Evolutionary conservation across 176 grass and related monocot species (phyloP), one percentile per base, ranked within the genome.

Genomic region (Oryza punctata): DNA sequence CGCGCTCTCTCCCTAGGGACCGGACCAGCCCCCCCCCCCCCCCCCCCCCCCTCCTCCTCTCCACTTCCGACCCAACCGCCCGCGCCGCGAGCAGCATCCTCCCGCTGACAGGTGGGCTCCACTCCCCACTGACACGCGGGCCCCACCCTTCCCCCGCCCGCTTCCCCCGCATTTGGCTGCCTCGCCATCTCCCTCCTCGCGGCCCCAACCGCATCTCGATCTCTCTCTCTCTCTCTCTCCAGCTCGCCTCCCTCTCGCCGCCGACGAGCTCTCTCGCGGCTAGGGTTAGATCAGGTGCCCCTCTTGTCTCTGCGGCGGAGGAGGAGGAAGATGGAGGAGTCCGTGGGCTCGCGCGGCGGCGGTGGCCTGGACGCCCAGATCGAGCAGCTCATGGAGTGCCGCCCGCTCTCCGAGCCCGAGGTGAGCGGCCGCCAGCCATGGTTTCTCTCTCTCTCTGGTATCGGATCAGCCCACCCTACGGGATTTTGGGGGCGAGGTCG

Each of bases 311-410:
- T 14, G 49, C 7, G 5, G 27, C 18, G 45, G 46, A 8, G 23
- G 37, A 2, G 82, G 50, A 52, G 75, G 15, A 16, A 12, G 16
- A 87, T 87, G 85, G 78, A 81, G 85, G 71, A 76, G 12, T 50
- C 47, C 27, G 47, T 65, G 10, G 70, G 24, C 21, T 87, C 35
- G 33, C 70, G 65, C 23, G 63, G 70, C 18, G 24, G 76, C 59
- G 89, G 89, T 5, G 84, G 92, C 79, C 73, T 97, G 24, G 94
- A 97, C 63, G 84, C 86, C 26, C 94, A 97, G 87, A 97, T 97
- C 89, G 78, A 87, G 84, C 91, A 97, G 84, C 91, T 97, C 14
- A 97, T 97, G 94, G 91, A 97, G 87, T 97, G 94, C 84, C 90
- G 86, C 78, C 91, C 94, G 12, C 89, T 97, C 30, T 76, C 89